Conservation (phyloP, 257 asterid genomes). For the Ophiorrhiza pumila region DNA sequence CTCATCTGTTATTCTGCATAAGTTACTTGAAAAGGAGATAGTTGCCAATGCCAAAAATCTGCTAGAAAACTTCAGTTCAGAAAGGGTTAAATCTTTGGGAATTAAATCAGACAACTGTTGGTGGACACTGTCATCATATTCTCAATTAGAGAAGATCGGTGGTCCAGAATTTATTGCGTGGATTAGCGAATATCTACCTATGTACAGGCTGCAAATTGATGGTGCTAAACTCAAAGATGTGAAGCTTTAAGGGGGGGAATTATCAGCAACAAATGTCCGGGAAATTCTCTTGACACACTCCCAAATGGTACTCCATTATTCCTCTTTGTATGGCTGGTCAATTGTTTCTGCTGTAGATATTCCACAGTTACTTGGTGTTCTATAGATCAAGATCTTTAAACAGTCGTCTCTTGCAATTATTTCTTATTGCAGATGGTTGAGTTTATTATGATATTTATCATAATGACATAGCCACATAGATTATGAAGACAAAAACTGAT, state of each 20-base stretch:
- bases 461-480: not conserved
- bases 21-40: conserved; percentile 56
- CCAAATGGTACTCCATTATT: conserved; percentile 64
- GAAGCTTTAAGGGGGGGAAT: conserved; percentile 67
- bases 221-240: conserved; percentile 41
- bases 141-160: conserved; percentile 67
- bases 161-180: conserved; percentile 77
- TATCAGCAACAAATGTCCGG: conserved; percentile 41
- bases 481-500: no score
- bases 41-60: conserved; percentile 49
- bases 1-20: conserved; percentile 53
- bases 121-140: conserved; percentile 51
- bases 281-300: conserved; percentile 75
- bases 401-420: not conserved
- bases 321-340: not conserved
- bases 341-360: not conserved
- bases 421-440: not conserved
- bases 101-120: conserved; percentile 40
- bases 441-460: not conserved
- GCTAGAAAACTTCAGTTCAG: conserved; percentile 48
- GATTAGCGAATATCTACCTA: conserved; percentile 70
- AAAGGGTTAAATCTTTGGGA: conserved; percentile 41
- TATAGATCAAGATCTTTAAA: not conserved
- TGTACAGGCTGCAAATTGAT: conserved; percentile 63
- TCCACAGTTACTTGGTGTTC: not conserved